Evolutionary conservation across 1,284 basidiomycete species (phyloP).

Genomic region (Cystobasidium slooffiae): DNA sequence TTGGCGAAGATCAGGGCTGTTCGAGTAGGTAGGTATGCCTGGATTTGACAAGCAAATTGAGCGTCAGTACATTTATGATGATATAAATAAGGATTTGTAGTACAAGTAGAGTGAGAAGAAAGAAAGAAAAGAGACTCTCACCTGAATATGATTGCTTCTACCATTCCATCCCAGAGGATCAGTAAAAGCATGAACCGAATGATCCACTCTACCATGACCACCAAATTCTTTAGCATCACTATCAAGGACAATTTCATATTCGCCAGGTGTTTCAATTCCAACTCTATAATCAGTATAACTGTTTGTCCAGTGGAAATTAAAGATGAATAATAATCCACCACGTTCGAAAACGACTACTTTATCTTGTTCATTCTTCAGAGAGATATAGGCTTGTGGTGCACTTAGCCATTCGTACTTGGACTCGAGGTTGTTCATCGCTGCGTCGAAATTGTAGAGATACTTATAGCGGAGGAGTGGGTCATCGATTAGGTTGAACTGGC

Average conservation of each 20-base stretch:
- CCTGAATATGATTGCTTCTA: slow-evolving; percentile 85
- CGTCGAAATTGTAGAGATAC: slow-evolving; percentile 91
- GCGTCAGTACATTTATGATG: not conserved
- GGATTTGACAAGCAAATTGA: not conserved
- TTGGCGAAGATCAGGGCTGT: slow-evolving; percentile 40
- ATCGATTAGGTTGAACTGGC: slow-evolving; percentile 94
- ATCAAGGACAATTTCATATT: slow-evolving; percentile 78
- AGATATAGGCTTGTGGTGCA: slow-evolving; percentile 83
- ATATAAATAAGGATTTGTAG: too few relatives aligned
- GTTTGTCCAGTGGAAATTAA: slow-evolving; percentile 90
- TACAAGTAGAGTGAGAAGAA: not conserved
- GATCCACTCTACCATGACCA: slow-evolving; percentile 79
- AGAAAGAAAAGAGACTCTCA: slow-evolving; percentile 53
- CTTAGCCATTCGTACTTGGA: slow-evolving; percentile 81
- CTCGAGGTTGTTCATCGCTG: slow-evolving; percentile 88
- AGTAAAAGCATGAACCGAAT: slow-evolving; percentile 73
- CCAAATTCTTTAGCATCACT: slow-evolving; percentile 87
- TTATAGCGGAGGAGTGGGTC: slow-evolving; percentile 82
- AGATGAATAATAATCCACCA: slow-evolving; percentile 87
- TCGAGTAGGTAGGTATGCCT: slow-evolving; percentile 38
- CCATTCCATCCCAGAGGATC: slow-evolving; percentile 89
- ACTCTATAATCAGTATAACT: slow-evolving; percentile 93
- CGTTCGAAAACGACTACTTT: slow-evolving; percentile 94
- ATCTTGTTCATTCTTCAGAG: slow-evolving; percentile 88
- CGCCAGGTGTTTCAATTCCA: slow-evolving; percentile 82